These are phyloP conservation scores for Linderina pennispora DNA, from an alignment of 192 early-diverging fungal species.

Conservation along the genomic window DNA sequence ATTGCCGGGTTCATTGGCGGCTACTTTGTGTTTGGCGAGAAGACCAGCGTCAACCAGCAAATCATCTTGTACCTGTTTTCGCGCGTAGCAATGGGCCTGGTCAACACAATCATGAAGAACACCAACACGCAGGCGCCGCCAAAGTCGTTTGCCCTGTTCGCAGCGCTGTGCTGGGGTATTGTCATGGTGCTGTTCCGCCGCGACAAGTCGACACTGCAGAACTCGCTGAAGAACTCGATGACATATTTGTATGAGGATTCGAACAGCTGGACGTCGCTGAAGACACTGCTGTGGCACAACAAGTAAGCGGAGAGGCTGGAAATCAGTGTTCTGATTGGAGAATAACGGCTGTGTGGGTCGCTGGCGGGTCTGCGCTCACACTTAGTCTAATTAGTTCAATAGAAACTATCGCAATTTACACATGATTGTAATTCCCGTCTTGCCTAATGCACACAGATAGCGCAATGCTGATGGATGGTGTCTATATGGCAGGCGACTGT, in stretches of 20 bases:
- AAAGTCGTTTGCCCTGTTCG: constrained; percentile 84
- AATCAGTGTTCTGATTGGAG: no score
- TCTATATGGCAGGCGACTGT: no score
- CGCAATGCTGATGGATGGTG: no score
- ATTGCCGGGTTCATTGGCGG: constrained; percentile 87
- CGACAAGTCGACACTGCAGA: constrained; percentile 80
- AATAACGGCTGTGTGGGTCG: no score
- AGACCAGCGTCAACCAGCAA: constrained; percentile 95
- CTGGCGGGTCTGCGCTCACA: no score
- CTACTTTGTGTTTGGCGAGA: constrained; percentile 91
- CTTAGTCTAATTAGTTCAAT: no score
- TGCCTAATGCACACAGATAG: no score
- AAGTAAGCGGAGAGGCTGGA: constrained; percentile 51
- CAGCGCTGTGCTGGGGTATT: constrained; percentile 88
- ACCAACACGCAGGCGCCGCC: constrained; percentile 64
- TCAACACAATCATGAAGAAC: constrained; percentile 72
- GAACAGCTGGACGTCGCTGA: constrained; percentile 66
- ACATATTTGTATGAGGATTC: constrained; percentile 92
- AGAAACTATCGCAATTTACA: no score
- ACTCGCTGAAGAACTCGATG: constrained; percentile 92
- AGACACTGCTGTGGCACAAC: constrained; percentile 79
- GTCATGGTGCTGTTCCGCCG: constrained; percentile 96
- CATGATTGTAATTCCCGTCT: no score
- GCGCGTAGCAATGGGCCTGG: constrained; percentile 80
- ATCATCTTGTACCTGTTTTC: constrained; percentile 94